phyloP scores from a whole-genome alignment of 345 rosid genomes.

The Viola odorata region DNA sequence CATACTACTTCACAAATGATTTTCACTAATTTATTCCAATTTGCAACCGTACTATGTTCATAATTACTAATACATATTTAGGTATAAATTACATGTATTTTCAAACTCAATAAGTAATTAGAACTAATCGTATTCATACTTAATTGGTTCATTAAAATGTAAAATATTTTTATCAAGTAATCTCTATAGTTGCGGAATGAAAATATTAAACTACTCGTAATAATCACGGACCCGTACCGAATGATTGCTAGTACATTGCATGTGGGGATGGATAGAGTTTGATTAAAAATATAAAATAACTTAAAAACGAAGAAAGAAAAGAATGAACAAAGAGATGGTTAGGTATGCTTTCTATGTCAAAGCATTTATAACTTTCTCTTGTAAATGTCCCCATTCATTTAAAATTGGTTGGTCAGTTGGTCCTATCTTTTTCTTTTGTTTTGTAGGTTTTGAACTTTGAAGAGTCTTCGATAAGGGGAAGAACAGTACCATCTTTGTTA shows the following conservation, averaged over 20 bases:
- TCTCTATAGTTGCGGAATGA: no score
- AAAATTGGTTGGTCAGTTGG: background rate
- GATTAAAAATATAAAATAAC: background rate
- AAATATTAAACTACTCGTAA: no score
- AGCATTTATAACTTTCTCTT: background rate
- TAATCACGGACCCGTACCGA: no score
- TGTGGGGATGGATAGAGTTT: background rate
- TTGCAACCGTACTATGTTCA: constrained; percentile 15
- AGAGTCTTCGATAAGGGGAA: background rate
- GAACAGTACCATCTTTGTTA: no score
- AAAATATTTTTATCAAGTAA: no score
- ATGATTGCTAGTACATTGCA: constrained; percentile 17
- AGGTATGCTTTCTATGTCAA: constrained; percentile 13
- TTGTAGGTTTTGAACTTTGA: background rate
- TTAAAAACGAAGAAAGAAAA: background rate
- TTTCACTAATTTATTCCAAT: background rate
- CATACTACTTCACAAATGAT: no score
- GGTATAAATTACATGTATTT: no score
- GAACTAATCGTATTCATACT: no score
- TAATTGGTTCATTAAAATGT: no score
- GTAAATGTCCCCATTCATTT: constrained; percentile 8
- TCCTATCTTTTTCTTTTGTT: background rate
- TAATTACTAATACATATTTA: no score
- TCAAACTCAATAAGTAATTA: no score
- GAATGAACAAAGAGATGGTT: background rate